Conservation (phyloP, 352 stramenopile species). For the Plasmopara viticola region DNA sequence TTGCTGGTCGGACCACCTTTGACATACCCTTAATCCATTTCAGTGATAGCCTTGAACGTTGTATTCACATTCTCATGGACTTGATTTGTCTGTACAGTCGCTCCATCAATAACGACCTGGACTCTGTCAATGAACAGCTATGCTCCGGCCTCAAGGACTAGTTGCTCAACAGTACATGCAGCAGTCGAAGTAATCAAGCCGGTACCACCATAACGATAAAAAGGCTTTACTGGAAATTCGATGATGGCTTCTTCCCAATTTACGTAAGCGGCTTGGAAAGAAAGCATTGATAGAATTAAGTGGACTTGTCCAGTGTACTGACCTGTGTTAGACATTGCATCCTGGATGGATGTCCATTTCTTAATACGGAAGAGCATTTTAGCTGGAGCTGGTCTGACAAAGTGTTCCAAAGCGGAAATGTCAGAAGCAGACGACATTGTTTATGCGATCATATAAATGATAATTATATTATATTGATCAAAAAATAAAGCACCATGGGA, state of each 20-base stretch:
- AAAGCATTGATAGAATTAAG: background rate
- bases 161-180: background rate
- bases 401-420: too few relatives aligned
- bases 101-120: background rate
- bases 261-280: constrained; percentile 1
- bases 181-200: background rate
- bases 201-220: background rate
- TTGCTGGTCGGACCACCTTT: background rate
- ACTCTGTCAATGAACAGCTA: too few relatives aligned
- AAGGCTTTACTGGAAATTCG: background rate
- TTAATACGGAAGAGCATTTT: background rate
- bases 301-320: background rate
- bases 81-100: constrained; percentile 1
- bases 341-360: background rate
- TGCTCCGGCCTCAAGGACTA: background rate
- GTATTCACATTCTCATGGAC: constrained; percentile 2
- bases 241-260: constrained; percentile 12
- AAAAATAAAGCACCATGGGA: background rate
- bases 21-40: background rate
- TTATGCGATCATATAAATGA: background rate
- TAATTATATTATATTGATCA: background rate
- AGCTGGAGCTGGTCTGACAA: background rate
- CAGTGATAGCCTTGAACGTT: constrained; percentile 5
- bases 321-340: background rate
- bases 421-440: background rate